phyloP scores from a whole-genome alignment of 805 yeast genomes.

The Millerago galiae region DNA sequence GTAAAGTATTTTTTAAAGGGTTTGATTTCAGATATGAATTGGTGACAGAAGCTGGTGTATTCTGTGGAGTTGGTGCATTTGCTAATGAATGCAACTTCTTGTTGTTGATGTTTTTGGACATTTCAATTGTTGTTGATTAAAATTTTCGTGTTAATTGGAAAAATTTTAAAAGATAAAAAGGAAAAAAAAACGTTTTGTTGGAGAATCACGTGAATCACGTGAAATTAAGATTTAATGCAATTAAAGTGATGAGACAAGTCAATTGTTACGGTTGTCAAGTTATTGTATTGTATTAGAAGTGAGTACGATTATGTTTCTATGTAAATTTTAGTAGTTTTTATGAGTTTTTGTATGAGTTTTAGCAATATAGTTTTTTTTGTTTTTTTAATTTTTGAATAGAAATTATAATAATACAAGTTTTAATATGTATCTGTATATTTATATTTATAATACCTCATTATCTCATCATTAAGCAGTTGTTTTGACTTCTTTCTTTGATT shows the following conservation, averaged over 20 bases:
- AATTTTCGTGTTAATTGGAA: background rate
- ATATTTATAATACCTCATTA: background rate
- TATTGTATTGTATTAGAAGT: too few species aligned
- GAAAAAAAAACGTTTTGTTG: too few species aligned
- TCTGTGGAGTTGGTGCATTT: slow-evolving; percentile 97
- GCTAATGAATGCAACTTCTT: slow-evolving; percentile 69
- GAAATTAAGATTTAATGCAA: too few species aligned
- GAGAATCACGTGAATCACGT: background rate
- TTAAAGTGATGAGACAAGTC: too few species aligned
- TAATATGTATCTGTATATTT: background rate
- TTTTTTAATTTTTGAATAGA: too few species aligned
- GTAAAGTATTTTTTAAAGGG: slow-evolving; percentile 40
- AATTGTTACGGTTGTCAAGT: too few species aligned
- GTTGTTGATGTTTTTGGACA: slow-evolving; percentile 87
- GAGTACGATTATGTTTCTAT: too few species aligned
- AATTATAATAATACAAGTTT: too few species aligned
- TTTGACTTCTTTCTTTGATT: background rate
- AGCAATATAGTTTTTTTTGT: too few species aligned
- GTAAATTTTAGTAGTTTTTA: too few species aligned
- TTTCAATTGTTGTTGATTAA: slow-evolving; percentile 19
- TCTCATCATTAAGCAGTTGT: background rate
- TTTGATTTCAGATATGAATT: slow-evolving; percentile 63
- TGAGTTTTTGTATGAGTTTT: too few species aligned
- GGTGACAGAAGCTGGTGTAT: slow-evolving; percentile 88
- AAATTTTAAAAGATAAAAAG: too few species aligned